Conservation (phyloP, 257 asterid species). For the Nicotiana noctiflora region DNA sequence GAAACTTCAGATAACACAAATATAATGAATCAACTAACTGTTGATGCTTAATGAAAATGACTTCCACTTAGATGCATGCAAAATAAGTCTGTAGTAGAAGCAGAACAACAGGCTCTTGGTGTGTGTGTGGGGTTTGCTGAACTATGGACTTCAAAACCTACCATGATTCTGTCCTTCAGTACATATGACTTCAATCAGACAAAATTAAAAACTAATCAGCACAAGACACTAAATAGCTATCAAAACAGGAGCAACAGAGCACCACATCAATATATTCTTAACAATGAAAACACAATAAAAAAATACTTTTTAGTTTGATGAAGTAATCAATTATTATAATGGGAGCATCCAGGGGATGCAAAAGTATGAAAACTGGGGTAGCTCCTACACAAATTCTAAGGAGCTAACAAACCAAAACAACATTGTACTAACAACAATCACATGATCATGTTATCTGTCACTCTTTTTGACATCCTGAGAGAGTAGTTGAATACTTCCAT, state of each 20-base stretch:
- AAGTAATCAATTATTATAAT: neutral
- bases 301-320: neutral
- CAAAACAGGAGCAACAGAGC: neutral
- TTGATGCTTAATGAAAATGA: too few species aligned
- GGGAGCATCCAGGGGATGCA: neutral
- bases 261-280: neutral
- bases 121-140: too few species aligned
- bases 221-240: too few species aligned
- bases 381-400: neutral
- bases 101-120: too few species aligned
- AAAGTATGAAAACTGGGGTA: neutral
- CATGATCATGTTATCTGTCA: constrained; percentile 71
- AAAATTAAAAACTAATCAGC: too few species aligned
- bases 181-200: too few species aligned
- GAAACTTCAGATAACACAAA: too few species aligned
- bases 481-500: constrained; percentile 57
- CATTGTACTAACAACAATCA: constrained; percentile 67
- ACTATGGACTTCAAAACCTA: too few species aligned
- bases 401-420: neutral
- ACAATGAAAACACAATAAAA: neutral
- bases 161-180: too few species aligned
- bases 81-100: too few species aligned
- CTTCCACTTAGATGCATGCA: too few species aligned
- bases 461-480: constrained; percentile 52
- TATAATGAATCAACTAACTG: too few species aligned